Percentiles rank a stretch among this genome's conserved stretches.
Evolutionary conservation across 495 filamentous ascomycete species (phyloP).

Genomic region (Penicillium mononematosum): DNA sequence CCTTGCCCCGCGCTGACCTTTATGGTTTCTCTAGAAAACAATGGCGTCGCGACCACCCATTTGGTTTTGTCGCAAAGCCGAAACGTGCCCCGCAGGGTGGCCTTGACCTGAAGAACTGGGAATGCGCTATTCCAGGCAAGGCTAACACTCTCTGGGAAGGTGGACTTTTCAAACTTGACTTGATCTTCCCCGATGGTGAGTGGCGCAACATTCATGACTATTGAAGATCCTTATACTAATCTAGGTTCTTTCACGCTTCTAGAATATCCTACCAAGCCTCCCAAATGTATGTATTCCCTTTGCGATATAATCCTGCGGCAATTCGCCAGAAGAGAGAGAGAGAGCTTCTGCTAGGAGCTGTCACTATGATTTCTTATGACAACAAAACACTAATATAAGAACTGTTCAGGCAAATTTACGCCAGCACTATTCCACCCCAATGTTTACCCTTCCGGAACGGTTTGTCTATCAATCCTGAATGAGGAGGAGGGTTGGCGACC

Average conservation of each 20-base stretch:
- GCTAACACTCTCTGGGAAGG: slow-evolving; percentile 96
- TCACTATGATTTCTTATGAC: neutral
- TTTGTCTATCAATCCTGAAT: slow-evolving; percentile 96
- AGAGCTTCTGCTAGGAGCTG: neutral
- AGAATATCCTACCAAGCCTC: slow-evolving; percentile 99
- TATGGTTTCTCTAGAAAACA: slow-evolving; percentile 64
- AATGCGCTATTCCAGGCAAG: slow-evolving; percentile 94
- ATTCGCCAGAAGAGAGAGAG: no score
- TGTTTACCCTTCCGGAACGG: slow-evolving; percentile 96
- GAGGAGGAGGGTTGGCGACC: slow-evolving; percentile 99
- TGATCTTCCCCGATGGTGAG: slow-evolving; percentile 93
- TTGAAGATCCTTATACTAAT: slow-evolving; percentile 17
- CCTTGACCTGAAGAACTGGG: slow-evolving; percentile 92
- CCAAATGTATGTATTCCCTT: slow-evolving; percentile 72
- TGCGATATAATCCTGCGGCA: neutral
- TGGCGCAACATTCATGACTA: slow-evolving; percentile 20
- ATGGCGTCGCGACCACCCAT: slow-evolving; percentile 95
- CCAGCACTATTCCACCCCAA: slow-evolving; percentile 98
- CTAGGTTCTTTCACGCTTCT: slow-evolving; percentile 19
- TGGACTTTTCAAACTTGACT: slow-evolving; percentile 88
- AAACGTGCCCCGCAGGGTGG: slow-evolving; percentile 74
- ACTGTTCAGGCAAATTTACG: slow-evolving; percentile 80
- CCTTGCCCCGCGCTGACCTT: slow-evolving; percentile 18
- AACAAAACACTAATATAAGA: neutral
- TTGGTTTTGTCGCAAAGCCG: slow-evolving; percentile 94